Conservation (phyloP, 2,329 filamentous ascomycete species). For the Alternaria infectoria region DNA sequence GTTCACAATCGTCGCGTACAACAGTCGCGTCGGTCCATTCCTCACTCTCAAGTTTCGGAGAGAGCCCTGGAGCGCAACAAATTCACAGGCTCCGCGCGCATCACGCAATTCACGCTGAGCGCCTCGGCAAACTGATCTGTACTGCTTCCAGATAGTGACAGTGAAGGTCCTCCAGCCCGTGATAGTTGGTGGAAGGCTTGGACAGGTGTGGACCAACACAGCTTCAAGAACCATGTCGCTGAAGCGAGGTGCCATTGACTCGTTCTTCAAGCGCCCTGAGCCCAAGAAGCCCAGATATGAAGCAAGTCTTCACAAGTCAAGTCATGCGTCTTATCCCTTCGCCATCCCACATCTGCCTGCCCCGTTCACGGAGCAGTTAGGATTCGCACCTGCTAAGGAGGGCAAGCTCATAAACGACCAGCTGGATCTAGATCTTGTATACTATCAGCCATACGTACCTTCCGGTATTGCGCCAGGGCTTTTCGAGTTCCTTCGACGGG, state of each 20-base stretch:
- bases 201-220: neutral
- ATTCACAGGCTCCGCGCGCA: neutral
- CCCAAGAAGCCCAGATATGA: conserved; percentile 51
- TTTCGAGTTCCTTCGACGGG: conserved; percentile 73
- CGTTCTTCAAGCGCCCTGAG: conserved; percentile 66
- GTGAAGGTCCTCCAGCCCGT: neutral
- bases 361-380: conserved; percentile 51
- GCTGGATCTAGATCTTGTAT: conserved; percentile 73
- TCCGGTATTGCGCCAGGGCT: conserved; percentile 62
- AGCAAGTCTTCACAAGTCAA: conserved; percentile 37
- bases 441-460: conserved; percentile 76
- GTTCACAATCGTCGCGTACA: neutral
- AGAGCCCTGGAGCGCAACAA: neutral
- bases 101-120: neutral
- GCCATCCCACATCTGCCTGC: conserved; percentile 57
- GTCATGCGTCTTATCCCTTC: conserved; percentile 61
- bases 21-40: neutral
- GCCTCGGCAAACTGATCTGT: neutral
- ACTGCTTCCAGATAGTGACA: neutral
- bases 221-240: conserved; percentile 3
- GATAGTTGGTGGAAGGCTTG: neutral
- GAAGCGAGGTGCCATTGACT: conserved; percentile 69
- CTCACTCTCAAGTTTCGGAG: neutral
- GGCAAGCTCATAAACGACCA: conserved; percentile 68
- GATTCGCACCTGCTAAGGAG: conserved; percentile 58